Conservation (phyloP, 1,139 yeast species). For the Sugiyamaella pinicola region DNA sequence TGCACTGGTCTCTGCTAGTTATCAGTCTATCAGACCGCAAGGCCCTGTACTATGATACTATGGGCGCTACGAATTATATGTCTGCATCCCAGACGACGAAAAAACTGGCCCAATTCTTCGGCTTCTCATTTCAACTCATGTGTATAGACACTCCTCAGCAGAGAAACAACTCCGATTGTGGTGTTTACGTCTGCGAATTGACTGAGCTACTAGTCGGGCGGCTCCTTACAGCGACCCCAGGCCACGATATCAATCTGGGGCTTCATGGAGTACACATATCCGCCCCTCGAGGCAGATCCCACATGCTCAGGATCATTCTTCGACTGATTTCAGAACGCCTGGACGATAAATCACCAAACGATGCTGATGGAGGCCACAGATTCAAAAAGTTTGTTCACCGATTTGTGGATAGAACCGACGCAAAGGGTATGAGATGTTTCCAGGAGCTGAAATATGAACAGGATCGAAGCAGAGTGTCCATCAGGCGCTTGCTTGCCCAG, state of each 20-base stretch:
- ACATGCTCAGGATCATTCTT: constrained; percentile 44
- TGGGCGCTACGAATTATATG: constrained; percentile 46
- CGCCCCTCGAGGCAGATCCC: constrained; percentile 50
- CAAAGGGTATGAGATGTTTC: not conserved
- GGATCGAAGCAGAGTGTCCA: no score
- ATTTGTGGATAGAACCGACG: not conserved
- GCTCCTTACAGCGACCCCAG: constrained; percentile 37
- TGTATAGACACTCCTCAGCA: constrained; percentile 67
- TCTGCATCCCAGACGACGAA: constrained; percentile 44
- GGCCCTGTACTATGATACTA: constrained; percentile 52
- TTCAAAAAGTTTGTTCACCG: not conserved
- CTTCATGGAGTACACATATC: constrained; percentile 43
- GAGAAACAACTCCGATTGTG: constrained; percentile 75
- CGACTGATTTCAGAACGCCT: constrained; percentile 30
- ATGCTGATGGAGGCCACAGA: not conserved
- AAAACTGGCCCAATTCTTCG: constrained; percentile 42
- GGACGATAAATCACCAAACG: constrained; percentile 6
- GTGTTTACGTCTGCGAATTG: constrained; percentile 62
- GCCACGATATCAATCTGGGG: constrained; percentile 35
- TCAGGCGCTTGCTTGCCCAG: no score
- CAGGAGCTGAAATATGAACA: no score
- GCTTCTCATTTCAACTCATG: constrained; percentile 26
- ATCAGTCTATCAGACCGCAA: constrained; percentile 45
- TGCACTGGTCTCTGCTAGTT: constrained; percentile 59
- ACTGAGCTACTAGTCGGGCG: constrained; percentile 48